Conservation (phyloP, 1,139 yeast genomes). For the Kurtzmaniella quercitrusa region DNA sequence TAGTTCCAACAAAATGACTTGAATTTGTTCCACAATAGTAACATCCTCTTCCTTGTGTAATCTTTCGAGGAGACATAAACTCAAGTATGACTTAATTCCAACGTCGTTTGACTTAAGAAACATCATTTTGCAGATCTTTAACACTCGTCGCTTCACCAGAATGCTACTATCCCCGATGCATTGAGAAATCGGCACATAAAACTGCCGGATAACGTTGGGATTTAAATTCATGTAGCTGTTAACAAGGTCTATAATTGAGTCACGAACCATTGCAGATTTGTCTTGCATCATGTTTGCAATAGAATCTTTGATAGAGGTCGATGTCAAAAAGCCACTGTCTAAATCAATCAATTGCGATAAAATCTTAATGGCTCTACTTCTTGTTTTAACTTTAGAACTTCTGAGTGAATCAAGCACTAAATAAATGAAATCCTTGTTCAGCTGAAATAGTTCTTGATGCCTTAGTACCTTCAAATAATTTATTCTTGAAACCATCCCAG, state of each 20-base stretch:
- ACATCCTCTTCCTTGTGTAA: constrained; percentile 69
- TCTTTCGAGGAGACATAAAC: constrained; percentile 17
- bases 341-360: constrained; percentile 42
- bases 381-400: constrained; percentile 53
- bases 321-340: constrained; percentile 47
- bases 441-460: constrained; percentile 31
- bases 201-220: constrained; percentile 44
- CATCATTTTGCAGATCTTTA: constrained; percentile 49
- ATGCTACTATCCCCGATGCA: constrained; percentile 58
- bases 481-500: constrained; percentile 11
- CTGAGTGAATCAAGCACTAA: constrained; percentile 47
- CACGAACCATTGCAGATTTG: constrained; percentile 67
- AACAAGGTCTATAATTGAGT: constrained; percentile 68
- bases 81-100: constrained; percentile 9
- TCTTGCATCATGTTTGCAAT: constrained; percentile 53
- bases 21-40: constrained; percentile 34
- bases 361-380: constrained; percentile 63
- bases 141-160: constrained; percentile 60
- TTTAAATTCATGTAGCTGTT: constrained; percentile 44
- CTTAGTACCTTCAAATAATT: constrained; percentile 15
- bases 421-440: constrained; percentile 52
- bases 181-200: constrained; percentile 47
- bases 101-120: constrained; percentile 30
- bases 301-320: constrained; percentile 48
- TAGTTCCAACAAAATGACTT: constrained; percentile 33